Conservation (phyloP, 2,329 filamentous ascomycete species). For the Achaetomium macrosporum region DNA sequence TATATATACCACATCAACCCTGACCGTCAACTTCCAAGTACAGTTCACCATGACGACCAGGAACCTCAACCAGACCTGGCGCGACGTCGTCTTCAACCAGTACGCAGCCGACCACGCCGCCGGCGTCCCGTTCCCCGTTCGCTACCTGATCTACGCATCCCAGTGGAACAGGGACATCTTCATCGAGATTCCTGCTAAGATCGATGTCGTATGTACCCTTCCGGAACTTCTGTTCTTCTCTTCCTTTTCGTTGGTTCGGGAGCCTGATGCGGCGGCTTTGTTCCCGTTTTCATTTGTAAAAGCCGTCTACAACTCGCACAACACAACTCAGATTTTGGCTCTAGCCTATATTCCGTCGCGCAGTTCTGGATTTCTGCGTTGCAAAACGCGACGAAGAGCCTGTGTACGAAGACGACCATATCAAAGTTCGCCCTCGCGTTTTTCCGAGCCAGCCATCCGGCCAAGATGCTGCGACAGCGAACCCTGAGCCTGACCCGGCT, state of each 20-base stretch:
- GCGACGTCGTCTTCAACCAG: slow-evolving; percentile 14
- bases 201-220: no score
- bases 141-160: slow-evolving; percentile 12
- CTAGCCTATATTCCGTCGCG: slow-evolving; percentile 6
- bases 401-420: background rate
- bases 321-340: no score
- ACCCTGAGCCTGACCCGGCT: no score
- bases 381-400: background rate
- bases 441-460: no score
- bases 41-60: slow-evolving; percentile 9
- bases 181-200: slow-evolving; percentile 11
- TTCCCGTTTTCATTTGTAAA: no score
- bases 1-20: background rate
- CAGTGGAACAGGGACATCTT: slow-evolving; percentile 13
- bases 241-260: no score
- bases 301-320: no score
- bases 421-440: no score
- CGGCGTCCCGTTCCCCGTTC: slow-evolving; percentile 14
- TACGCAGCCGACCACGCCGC: slow-evolving; percentile 11
- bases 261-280: no score
- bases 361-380: background rate
- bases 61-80: slow-evolving; percentile 16
- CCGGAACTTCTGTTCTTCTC: no score
- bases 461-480: no score
- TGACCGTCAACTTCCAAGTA: no score